A percentile compares a stretch with the other conserved stretches of the same genome.
Evolutionary conservation across 176 grass and related monocot species (phyloP).

Genomic region (Phoenix roebelenii): DNA sequence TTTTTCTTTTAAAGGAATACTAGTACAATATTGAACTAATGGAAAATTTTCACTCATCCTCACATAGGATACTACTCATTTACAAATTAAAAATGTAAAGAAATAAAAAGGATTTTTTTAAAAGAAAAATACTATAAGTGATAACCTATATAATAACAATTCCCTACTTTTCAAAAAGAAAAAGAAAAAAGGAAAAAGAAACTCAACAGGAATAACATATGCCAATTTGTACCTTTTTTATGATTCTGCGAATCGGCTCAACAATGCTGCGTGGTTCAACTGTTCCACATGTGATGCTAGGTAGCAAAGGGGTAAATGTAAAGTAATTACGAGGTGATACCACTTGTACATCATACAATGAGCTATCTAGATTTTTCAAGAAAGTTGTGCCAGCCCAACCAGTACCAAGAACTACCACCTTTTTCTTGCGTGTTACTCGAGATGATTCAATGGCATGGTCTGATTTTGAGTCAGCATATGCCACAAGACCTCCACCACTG

Average conservation of each 20-base stretch:
- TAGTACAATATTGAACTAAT: neutral
- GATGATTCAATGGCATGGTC: conserved; percentile 24
- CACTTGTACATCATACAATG: conserved; percentile 75
- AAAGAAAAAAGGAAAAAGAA: neutral
- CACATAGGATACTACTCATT: neutral
- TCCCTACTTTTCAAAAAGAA: neutral
- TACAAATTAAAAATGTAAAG: neutral
- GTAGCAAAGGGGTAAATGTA: conserved; percentile 77
- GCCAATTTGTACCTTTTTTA: conserved; percentile 49
- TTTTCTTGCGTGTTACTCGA: conserved; percentile 43
- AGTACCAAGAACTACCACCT: conserved; percentile 79
- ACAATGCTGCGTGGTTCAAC: conserved; percentile 87
- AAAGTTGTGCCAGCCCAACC: conserved; percentile 91
- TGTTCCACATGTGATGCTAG: conserved; percentile 87
- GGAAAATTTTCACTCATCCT: neutral
- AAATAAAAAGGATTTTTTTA: neutral
- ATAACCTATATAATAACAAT: too few species aligned
- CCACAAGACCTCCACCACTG: conserved; percentile 59
- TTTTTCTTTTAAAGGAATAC: neutral
- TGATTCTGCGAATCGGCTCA: conserved; percentile 76
- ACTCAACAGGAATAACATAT: neutral
- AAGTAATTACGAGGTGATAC: conserved; percentile 96
- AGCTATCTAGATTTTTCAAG: conserved; percentile 68
- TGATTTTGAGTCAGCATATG: conserved; percentile 62
- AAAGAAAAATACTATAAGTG: neutral